A percentile compares a stretch with the other conserved stretches of the same genome.
Conservation (phyloP, 371 early-diverging fungal species). For the Umbelopsis sp. region DNA sequence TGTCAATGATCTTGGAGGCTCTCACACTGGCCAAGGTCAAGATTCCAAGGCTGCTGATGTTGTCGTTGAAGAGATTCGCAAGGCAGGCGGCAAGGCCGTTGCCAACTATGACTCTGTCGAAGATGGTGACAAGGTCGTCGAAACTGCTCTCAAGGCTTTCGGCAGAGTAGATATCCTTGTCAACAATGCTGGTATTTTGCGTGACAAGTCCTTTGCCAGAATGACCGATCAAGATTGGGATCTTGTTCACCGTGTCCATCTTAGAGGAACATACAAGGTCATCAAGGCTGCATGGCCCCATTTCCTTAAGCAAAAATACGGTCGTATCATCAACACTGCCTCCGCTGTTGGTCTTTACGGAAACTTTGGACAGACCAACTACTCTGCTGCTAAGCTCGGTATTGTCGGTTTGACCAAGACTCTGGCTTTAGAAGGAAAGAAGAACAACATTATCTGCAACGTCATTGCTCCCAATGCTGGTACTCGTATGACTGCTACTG, state of each 20-base stretch:
- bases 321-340: conserved; percentile 86
- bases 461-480: conserved; percentile 98
- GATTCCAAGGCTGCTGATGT: conserved; percentile 86
- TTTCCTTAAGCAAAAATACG: conserved; percentile 94
- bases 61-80: conserved; percentile 94
- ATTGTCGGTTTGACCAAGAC: conserved; percentile 90
- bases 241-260: conserved; percentile 89
- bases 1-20: conserved; percentile 90
- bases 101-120: conserved; percentile 98
- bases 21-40: conserved; percentile 61
- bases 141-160: conserved; percentile 93
- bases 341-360: conserved; percentile 98
- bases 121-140: conserved; percentile 95
- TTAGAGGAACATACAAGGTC: conserved; percentile 93
- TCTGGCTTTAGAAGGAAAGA: conserved; percentile 92
- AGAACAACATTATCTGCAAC: conserved; percentile 90
- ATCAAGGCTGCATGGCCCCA: conserved; percentile 97
- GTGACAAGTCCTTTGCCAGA: conserved; percentile 93
- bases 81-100: conserved; percentile 94
- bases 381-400: conserved; percentile 93
- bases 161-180: conserved; percentile 95
- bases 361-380: conserved; percentile 99
- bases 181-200: conserved; percentile 98
- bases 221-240: conserved; percentile 98
- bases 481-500: conserved; percentile 97